Evolutionary conservation across 169 alveolate species (phyloP).

Genomic region (Theileria annulata): DNA sequence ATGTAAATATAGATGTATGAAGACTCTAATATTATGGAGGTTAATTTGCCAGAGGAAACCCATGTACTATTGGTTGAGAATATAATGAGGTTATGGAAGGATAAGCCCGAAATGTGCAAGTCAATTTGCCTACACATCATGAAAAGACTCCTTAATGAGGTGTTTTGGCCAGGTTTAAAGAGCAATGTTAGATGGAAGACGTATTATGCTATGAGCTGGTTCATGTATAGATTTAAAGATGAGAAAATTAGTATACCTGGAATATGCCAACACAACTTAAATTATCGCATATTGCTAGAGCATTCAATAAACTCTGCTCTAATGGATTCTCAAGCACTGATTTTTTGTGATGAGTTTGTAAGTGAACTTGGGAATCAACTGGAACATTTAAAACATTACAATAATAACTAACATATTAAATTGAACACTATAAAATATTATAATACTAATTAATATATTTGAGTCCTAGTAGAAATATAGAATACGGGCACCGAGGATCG

Average conservation of each 20-base stretch:
- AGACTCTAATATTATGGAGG: conserved; percentile 45
- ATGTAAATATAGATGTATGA: conserved; percentile 32
- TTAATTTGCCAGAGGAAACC: conserved; percentile 24
- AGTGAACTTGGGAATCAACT: not conserved
- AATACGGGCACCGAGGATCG: conserved; percentile 86
- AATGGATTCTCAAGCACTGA: not conserved
- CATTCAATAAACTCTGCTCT: not conserved
- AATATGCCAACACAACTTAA: not conserved
- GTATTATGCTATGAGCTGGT: not conserved
- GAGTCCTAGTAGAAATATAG: not conserved
- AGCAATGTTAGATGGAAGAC: not conserved
- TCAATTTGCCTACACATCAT: not conserved
- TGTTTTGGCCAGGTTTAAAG: not conserved
- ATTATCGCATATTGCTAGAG: not conserved
- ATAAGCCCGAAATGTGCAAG: not conserved
- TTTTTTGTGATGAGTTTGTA: not conserved
- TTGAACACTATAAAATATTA: not conserved
- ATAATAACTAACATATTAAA: not conserved
- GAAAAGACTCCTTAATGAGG: not conserved
- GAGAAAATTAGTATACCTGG: not conserved
- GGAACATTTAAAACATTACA: not conserved
- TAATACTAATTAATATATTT: not conserved
- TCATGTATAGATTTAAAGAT: not conserved
- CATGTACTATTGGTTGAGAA: conserved; percentile 33
- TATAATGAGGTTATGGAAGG: not conserved